Percentiles rank a stretch among this genome's conserved stretches.
Conservation (phyloP, 805 yeast species). For the Clavispora carvajalis region DNA sequence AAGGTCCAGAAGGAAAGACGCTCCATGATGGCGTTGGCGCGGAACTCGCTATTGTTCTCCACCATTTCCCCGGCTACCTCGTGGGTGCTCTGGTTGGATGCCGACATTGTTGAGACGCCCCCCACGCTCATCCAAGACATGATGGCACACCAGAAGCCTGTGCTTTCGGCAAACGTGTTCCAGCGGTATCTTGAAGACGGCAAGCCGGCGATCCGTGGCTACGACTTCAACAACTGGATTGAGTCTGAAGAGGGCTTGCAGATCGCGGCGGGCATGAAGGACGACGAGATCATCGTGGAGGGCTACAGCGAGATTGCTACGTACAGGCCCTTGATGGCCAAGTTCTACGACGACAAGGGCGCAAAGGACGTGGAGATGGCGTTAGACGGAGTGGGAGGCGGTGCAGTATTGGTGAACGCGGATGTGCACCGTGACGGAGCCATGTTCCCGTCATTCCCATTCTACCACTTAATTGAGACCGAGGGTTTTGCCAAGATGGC, state of each 20-base stretch:
- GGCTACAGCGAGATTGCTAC: slow-evolving; percentile 94
- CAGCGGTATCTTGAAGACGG: slow-evolving; percentile 70
- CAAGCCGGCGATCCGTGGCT: slow-evolving; percentile 67
- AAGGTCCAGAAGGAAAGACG: slow-evolving; percentile 85
- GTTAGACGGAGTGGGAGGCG: slow-evolving; percentile 97
- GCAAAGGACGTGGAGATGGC: slow-evolving; percentile 65
- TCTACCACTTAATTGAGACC: slow-evolving; percentile 93
- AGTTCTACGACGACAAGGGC: slow-evolving; percentile 65
- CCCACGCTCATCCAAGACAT: slow-evolving; percentile 78
- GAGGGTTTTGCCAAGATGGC: slow-evolving; percentile 99
- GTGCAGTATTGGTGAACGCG: slow-evolving; percentile 91
- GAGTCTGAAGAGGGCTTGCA: slow-evolving; percentile 75
- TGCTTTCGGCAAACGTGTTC: slow-evolving; percentile 87
- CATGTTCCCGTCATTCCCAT: slow-evolving; percentile 98
- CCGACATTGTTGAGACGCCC: slow-evolving; percentile 91
- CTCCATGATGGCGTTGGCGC: slow-evolving; percentile 85
- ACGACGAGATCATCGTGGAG: slow-evolving; percentile 91
- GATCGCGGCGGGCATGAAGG: slow-evolving; percentile 65
- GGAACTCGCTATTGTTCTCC: slow-evolving; percentile 87
- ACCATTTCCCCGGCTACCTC: slow-evolving; percentile 84
- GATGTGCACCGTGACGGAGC: slow-evolving; percentile 99
- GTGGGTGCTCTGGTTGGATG: slow-evolving; percentile 96
- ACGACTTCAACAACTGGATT: slow-evolving; percentile 95
- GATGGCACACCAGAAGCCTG: slow-evolving; percentile 79
- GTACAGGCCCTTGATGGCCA: slow-evolving; percentile 92